Evolutionary conservation across 495 filamentous ascomycete genomes (phyloP).

Genomic region (Podospora fimiseda): DNA sequence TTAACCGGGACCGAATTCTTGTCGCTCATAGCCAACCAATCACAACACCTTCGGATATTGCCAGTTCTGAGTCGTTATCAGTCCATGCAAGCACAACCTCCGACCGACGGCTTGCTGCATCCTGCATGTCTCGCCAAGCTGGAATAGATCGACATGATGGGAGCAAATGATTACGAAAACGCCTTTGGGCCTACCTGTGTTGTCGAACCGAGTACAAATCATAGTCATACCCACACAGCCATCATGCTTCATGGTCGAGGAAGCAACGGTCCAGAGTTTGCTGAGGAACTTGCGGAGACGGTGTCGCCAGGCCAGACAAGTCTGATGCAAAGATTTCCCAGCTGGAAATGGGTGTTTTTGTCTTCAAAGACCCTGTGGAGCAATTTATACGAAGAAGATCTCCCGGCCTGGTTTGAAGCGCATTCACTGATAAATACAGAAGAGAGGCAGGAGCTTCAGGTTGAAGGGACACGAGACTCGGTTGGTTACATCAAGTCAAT

Average conservation of each 20-base stretch:
- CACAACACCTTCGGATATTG: too few species aligned
- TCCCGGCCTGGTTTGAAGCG: constrained; percentile 39
- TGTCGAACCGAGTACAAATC: constrained; percentile 22
- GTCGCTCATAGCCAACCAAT: too few species aligned
- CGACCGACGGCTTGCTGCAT: too few species aligned
- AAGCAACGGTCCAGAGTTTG: constrained; percentile 47
- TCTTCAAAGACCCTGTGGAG: constrained; percentile 35
- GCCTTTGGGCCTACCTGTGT: constrained; percentile 13
- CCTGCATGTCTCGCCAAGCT: too few species aligned
- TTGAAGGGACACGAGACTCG: constrained; percentile 39
- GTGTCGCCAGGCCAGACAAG: constrained; percentile 13
- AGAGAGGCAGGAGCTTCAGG: constrained; percentile 32
- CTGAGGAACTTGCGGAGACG: constrained; percentile 37
- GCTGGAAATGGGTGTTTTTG: constrained; percentile 35
- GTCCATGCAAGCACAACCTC: too few species aligned
- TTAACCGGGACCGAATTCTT: too few species aligned
- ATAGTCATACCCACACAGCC: constrained; percentile 50
- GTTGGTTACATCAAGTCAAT: constrained; percentile 12
- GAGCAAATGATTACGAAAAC: too few species aligned
- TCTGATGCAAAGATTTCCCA: constrained; percentile 17
- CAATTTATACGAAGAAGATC: constrained; percentile 23
- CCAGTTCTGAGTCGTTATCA: too few species aligned
- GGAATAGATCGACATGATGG: too few species aligned
- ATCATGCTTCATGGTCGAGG: constrained; percentile 53
- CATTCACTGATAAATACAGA: constrained; percentile 7